Evolutionary conservation across 306 rosid genomes (phyloP), one percentile per base, ranked within the genome.

Genomic region (Sphenostylis stenocarpa): DNA sequence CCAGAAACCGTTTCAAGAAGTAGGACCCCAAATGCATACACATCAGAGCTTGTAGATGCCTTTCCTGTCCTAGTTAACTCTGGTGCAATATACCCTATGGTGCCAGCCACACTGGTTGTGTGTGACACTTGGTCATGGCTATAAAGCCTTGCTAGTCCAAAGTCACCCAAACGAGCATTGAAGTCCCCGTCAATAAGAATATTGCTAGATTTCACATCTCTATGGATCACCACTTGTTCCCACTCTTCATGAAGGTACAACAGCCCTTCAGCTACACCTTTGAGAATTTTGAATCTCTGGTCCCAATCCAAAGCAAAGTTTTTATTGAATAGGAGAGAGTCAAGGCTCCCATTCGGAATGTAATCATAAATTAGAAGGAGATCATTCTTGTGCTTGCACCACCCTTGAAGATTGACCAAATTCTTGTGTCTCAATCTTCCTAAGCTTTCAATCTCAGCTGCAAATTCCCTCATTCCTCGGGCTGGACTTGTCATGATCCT

Each of bases 121-220:
- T 69, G 74, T 69, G 74, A 69, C 5, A 48, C 74, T 69, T 69
- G 43, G 11, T 29, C 60, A 29, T 69, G 74, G 23, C 43, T 49
- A 29, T 34, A 48, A 5, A 69, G 45, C 61, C 74, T 69, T 2
- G 74, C 74, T 48, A 69, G 74, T 11, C 74, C 74, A 24, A 69
- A 69, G 24, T 69, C 74, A 28, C 74, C 74, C 20, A 69, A 47
- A 48, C 11, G 74, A 47, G 74, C 74, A 69, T 69, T 69, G 29
- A 69, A 48, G 12, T 69, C 74, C 0, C 43, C 29, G 11, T 69
- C 74, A 8, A 69, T 69, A 4, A 70, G 85, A 24, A 91, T 91
- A 12, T 91, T 91, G 75, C 90, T 84, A 8, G 96, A 85, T 64
- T 91, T 91, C 2, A 91, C 91, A 15, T 91, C 96, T 26, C 96